phyloP scores from a whole-genome alignment of 306 rosid species.

The Sicyos edulis region DNA sequence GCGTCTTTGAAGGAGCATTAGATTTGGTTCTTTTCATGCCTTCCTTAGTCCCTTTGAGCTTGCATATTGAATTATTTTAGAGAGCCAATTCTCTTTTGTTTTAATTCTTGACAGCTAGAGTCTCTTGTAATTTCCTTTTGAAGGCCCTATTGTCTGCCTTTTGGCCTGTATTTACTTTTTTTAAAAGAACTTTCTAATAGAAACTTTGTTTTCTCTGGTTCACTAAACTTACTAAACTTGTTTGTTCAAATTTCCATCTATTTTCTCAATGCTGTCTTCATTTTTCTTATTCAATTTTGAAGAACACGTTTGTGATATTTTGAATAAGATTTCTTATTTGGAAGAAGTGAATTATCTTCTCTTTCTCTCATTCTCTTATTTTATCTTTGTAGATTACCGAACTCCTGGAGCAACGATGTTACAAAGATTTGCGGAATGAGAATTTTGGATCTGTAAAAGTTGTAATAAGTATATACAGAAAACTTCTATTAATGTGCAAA shows the following conservation, averaged over 20 bases:
- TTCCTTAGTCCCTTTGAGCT: not conserved
- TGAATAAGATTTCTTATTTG: not conserved
- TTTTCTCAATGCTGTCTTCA: not conserved
- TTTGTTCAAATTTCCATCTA: not conserved
- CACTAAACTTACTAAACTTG: slow-evolving; percentile 4
- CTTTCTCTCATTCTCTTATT: slow-evolving; percentile 28
- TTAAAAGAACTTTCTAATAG: not conserved
- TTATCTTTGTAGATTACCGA: slow-evolving; percentile 59
- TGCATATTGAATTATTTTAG: not conserved
- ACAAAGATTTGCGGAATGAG: slow-evolving; percentile 80
- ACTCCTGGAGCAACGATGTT: slow-evolving; percentile 68
- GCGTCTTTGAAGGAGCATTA: not conserved
- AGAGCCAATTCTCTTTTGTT: not conserved
- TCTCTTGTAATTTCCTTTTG: not conserved
- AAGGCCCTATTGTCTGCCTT: not conserved
- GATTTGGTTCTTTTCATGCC: not conserved
- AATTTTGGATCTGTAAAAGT: slow-evolving; percentile 65
- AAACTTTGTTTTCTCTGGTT: not conserved
- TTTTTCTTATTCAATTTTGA: slow-evolving; percentile 12
- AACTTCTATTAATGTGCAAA: slow-evolving; percentile 64
- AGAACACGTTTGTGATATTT: not conserved
- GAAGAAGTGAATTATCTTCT: not conserved
- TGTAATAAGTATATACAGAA: slow-evolving; percentile 59
- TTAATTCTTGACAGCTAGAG: not conserved
- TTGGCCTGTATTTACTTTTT: slow-evolving; percentile 3